Percentiles rank a stretch among this genome's conserved stretches.
Evolutionary conservation across 768 basidiomycete species (phyloP).

Genomic region (Pleurotus giganteus): DNA sequence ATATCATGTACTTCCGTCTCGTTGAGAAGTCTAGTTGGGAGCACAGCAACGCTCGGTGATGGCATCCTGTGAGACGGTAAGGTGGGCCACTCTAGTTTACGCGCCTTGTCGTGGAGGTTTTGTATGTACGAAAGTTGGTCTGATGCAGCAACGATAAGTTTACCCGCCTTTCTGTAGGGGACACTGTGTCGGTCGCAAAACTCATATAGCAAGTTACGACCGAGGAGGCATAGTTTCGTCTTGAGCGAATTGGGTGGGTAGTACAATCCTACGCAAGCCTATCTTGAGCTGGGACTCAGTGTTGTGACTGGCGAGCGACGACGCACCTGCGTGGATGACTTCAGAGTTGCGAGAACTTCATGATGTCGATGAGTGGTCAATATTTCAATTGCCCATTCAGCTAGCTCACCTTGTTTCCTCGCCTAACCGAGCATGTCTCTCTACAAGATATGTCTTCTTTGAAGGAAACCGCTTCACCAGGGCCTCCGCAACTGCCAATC

Average conservation of each 20-base stretch:
- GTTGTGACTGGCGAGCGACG: neutral
- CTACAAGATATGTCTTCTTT: slow-evolving; percentile 78
- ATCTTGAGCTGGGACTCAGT: neutral
- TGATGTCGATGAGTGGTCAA: no score
- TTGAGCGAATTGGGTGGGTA: slow-evolving; percentile 85
- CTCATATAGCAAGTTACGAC: slow-evolving; percentile 80
- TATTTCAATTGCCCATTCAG: neutral
- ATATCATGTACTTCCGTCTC: slow-evolving; percentile 66
- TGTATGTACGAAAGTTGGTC: slow-evolving; percentile 72
- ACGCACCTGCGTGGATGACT: slow-evolving; percentile 84
- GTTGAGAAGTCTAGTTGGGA: slow-evolving; percentile 68
- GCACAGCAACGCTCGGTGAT: slow-evolving; percentile 32
- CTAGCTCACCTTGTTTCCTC: slow-evolving; percentile 76
- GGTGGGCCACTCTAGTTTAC: slow-evolving; percentile 48
- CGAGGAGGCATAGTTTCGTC: slow-evolving; percentile 81
- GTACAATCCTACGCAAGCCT: slow-evolving; percentile 59
- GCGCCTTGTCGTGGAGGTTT: slow-evolving; percentile 61
- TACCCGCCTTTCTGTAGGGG: slow-evolving; percentile 73
- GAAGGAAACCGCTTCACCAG: slow-evolving; percentile 61
- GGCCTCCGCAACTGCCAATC: slow-evolving; percentile 80
- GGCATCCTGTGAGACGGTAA: slow-evolving; percentile 13
- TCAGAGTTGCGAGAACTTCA: slow-evolving; percentile 89
- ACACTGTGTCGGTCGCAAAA: slow-evolving; percentile 64
- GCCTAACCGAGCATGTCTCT: slow-evolving; percentile 71
- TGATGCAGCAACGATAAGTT: slow-evolving; percentile 81